Evolutionary conservation across 2,329 filamentous ascomycete species (phyloP).

Genomic region (Cordyceps militaris): DNA sequence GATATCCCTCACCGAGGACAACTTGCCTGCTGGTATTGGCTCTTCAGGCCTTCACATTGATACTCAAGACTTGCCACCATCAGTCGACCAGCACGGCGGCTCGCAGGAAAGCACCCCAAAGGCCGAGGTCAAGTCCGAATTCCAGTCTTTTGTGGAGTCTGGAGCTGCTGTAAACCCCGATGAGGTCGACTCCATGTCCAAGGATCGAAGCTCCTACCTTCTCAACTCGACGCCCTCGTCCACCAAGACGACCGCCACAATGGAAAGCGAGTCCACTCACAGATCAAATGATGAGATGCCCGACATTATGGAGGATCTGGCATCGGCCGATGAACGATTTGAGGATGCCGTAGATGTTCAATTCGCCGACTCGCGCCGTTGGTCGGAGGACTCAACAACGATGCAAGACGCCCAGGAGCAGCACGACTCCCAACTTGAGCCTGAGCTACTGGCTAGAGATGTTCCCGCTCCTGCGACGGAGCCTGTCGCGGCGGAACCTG

Average conservation of each 20-base stretch:
- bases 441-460: neutral
- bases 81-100: slow-evolving; percentile 42
- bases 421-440: slow-evolving; percentile 7
- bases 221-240: slow-evolving; percentile 33
- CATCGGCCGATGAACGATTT: slow-evolving; percentile 30
- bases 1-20: slow-evolving; percentile 22
- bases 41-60: slow-evolving; percentile 32
- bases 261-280: slow-evolving; percentile 17
- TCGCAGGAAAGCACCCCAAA: slow-evolving; percentile 65
- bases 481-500: neutral
- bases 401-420: slow-evolving; percentile 10
- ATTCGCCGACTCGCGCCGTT: slow-evolving; percentile 5
- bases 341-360: slow-evolving; percentile 27
- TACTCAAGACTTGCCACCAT: slow-evolving; percentile 27
- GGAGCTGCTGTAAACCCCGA: slow-evolving; percentile 29
- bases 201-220: slow-evolving; percentile 37
- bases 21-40: slow-evolving; percentile 19
- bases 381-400: slow-evolving; percentile 16
- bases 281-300: slow-evolving; percentile 14
- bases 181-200: slow-evolving; percentile 34
- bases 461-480: neutral
- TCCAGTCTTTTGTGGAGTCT: slow-evolving; percentile 19
- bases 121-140: slow-evolving; percentile 36
- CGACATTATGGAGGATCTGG: slow-evolving; percentile 24
- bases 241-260: slow-evolving; percentile 22